Evolutionary conservation across 2,329 filamentous ascomycete species (phyloP).

Genomic region (Trichophyton rubrum): DNA sequence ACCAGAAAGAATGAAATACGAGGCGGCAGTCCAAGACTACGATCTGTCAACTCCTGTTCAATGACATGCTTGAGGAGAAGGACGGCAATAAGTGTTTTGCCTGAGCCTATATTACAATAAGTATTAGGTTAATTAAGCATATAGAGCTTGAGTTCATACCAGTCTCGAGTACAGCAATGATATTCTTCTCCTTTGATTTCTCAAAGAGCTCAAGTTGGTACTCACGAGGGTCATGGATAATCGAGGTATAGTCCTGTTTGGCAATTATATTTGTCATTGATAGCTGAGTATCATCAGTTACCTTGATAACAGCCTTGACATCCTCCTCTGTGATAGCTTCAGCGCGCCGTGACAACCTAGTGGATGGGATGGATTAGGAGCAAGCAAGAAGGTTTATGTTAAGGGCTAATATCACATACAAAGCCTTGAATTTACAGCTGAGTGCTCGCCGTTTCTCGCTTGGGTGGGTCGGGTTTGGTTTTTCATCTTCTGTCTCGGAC

Average conservation of each 20-base stretch:
- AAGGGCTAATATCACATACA: slow-evolving; percentile 21
- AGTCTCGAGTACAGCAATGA: slow-evolving; percentile 89
- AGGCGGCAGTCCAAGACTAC: slow-evolving; percentile 46
- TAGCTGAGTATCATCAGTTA: slow-evolving; percentile 35
- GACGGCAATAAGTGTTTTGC: slow-evolving; percentile 92
- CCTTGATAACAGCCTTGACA: slow-evolving; percentile 24
- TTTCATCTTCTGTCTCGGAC: not conserved
- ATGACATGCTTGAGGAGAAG: slow-evolving; percentile 67
- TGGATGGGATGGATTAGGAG: slow-evolving; percentile 5
- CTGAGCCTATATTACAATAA: slow-evolving; percentile 48
- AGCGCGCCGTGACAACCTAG: slow-evolving; percentile 32
- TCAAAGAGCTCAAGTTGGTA: slow-evolving; percentile 92
- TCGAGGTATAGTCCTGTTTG: slow-evolving; percentile 40
- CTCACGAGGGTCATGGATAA: slow-evolving; percentile 68
- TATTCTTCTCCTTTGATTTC: slow-evolving; percentile 69
- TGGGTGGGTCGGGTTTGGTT: slow-evolving; percentile 12
- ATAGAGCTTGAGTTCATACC: slow-evolving; percentile 35
- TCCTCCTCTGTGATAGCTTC: slow-evolving; percentile 31
- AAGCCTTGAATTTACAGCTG: slow-evolving; percentile 39
- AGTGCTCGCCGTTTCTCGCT: slow-evolving; percentile 40
- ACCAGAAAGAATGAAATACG: slow-evolving; percentile 77
- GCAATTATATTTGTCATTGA: slow-evolving; percentile 43
- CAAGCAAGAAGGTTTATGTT: not conserved
- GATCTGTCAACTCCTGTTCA: slow-evolving; percentile 61
- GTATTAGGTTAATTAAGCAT: slow-evolving; percentile 12